Base-by-base conservation (phyloP, 331 rosid species). In the Malus hybrid region DNA sequence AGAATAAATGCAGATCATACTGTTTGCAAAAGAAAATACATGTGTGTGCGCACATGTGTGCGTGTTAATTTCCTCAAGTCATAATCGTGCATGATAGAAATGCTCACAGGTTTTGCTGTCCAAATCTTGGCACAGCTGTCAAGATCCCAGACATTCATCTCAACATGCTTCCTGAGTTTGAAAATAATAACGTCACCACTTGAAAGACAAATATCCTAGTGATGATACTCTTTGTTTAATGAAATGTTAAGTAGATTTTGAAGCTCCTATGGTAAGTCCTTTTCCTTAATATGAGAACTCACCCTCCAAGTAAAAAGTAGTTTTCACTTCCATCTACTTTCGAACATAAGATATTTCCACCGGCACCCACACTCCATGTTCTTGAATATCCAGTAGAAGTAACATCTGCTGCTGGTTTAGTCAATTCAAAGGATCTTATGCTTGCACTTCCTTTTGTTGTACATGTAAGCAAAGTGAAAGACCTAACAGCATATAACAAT, bases 261-360 rank as follows among this genome's bases (percentile, higher is more conserved):
- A 73, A 79, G 73, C 78, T 72, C 61, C 22, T 14, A 75, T 15
- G 53, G 5, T 56, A 33, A 16, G 20, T 39, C 46, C 46, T 39
- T 39, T 60, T 48, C 36, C 12, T 42, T 16, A 72, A 66, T 55
- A 48, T n/a, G 36, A 75, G 76, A 73, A 86, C 97, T 86, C 53
- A 94, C 99, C 97, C 99, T 83, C 97, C 99, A 77, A 87, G 89
- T 78, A 92, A 74, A 61, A 87, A 93, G 82, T 85, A 87, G 63
- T 78, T 86, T 86, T 92, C 97, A 74, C 85, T 86, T 80, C 81
- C 88, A 46, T 92, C 96, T 64, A 94, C 97, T 77, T 56, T 84
- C 84, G 92, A 86, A 82, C 93, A 94, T 66, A 50, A 58, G 70
- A 94, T 74, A 78, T 72, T 85, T 63, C 99, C 99, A 52, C 90